Evolutionary conservation across 2,329 filamentous ascomycete species (phyloP), one percentile per base, ranked within the genome.

Genomic region (Nemania serpens): DNA sequence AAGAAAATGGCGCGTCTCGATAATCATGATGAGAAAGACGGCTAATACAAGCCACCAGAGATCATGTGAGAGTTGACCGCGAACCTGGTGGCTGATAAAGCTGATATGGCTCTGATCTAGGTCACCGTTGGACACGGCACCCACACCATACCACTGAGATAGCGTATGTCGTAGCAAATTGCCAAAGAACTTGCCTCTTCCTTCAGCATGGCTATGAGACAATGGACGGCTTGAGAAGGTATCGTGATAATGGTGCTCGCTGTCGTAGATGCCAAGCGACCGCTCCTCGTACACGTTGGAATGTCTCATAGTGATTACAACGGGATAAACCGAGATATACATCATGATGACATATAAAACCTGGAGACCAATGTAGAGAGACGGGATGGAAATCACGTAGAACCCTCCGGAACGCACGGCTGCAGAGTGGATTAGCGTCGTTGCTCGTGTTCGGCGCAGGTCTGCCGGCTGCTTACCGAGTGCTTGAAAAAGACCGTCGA

Each of bases 401-500:
- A 89, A 88, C 0, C 88, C 88, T 15, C 85, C 86, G 9, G 85
- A 85, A 6, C 88, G 82, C 5, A 89, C 84, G 56, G 86, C 85
- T 77, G 54, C 1, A n/a, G 6, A 2, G 9, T 29, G 37, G 10
- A 25, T 69, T 33, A 70, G 64, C 34, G 61, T 29, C 6, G 4
- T 36, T 29, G 9, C 15, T 15, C 12, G 29, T 18, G 15, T 25
- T 11, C 22, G 22, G 20, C n/a, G 18, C 15, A 12, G 36, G 42
- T 43, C 10, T 3, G 15, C 13, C 15, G 10, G 17, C 7, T 46
- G 17, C 78, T 61, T 74, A 82, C 81, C 79, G 12, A 86, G 70
- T 1, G 84, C 84, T 69, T 88, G 85, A 68, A 90, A 91, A 3
- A 90, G 76, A 0, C 87, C 88, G 65, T 88, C 87, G 20, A 90